A percentile compares a stretch with the other conserved stretches of the same genome.
Conservation (phyloP, 768 basidiomycete genomes). For the Kwoniella sp. region DNA sequence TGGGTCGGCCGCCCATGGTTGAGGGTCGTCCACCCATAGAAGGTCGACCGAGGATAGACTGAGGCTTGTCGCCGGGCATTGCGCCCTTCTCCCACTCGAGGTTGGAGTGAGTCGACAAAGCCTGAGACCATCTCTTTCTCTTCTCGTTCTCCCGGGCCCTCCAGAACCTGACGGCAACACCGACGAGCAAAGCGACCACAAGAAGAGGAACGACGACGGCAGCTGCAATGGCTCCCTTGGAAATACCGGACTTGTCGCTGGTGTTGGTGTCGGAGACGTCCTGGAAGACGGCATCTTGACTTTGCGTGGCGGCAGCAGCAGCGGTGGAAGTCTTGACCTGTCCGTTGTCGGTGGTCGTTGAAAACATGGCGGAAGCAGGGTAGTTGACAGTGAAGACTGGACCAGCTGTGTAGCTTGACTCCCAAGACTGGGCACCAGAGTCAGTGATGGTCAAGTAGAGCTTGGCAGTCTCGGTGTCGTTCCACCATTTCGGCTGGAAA, state of each 20-base stretch:
- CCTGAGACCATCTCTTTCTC: constrained; percentile 53
- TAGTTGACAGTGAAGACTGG: constrained; percentile 54
- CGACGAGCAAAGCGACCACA: constrained; percentile 39
- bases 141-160: constrained; percentile 51
- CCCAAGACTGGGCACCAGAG: constrained; percentile 36
- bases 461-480: constrained; percentile 48
- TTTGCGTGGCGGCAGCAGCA: constrained; percentile 45
- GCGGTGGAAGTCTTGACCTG: constrained; percentile 40
- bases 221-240: constrained; percentile 53
- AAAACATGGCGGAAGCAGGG: constrained; percentile 42
- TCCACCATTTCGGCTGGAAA: constrained; percentile 57
- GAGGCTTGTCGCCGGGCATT: constrained; percentile 38
- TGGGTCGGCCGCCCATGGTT: constrained; percentile 25
- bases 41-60: constrained; percentile 44
- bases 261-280: constrained; percentile 34
- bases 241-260: constrained; percentile 33
- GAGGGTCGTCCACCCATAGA: constrained; percentile 28
- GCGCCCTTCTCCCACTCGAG: constrained; percentile 55
- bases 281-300: constrained; percentile 49
- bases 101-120: constrained; percentile 48
- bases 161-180: constrained; percentile 52
- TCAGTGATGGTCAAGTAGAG: constrained; percentile 54
- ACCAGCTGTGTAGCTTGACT: constrained; percentile 48
- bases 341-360: constrained; percentile 43
- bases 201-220: constrained; percentile 54